A percentile compares a stretch with the other conserved stretches of the same genome.
phyloP scores from a whole-genome alignment of 805 yeast genomes.

The Kurtzmaniella cleridarum region DNA sequence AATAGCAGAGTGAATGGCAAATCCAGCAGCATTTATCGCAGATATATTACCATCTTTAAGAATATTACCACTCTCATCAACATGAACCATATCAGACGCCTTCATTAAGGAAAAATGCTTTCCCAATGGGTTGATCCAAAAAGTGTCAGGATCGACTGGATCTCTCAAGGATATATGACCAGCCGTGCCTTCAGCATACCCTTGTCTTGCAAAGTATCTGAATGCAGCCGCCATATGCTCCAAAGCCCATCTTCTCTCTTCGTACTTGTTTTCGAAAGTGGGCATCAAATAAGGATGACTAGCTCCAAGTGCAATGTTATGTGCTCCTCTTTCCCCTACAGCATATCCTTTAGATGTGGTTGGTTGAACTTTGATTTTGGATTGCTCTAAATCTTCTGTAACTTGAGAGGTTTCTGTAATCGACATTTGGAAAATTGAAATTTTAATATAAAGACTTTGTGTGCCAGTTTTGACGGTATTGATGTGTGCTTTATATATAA shows the following conservation, averaged over 20 bases:
- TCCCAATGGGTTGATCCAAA: constrained; percentile 82
- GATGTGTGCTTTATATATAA: too few relatives aligned
- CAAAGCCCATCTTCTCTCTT: constrained; percentile 44
- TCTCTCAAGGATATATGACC: constrained; percentile 79
- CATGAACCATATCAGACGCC: constrained; percentile 25
- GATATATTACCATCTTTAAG: constrained; percentile 50
- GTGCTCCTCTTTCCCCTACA: constrained; percentile 41
- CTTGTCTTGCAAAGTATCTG: constrained; percentile 65
- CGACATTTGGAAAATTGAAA: too few relatives aligned
- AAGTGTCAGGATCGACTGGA: constrained; percentile 64
- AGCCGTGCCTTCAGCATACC: constrained; percentile 66
- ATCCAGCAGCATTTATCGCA: constrained; percentile 64
- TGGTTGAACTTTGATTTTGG: not conserved
- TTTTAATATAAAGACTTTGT: too few relatives aligned
- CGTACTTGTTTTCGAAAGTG: constrained; percentile 37
- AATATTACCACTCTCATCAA: constrained; percentile 57
- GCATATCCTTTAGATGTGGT: constrained; percentile 34
- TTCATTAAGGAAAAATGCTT: constrained; percentile 45
- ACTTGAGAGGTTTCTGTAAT: too few relatives aligned
- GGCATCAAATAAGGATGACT: constrained; percentile 43
- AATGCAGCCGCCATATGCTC: constrained; percentile 78
- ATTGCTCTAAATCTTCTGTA: too few relatives aligned
- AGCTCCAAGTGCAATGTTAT: constrained; percentile 48
- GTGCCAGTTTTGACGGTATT: too few relatives aligned
- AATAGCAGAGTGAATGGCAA: constrained; percentile 61